Percentiles rank a stretch among this genome's conserved stretches.
These are phyloP conservation scores for Fraxinus velutina DNA, from an alignment of 305 asterid species.

Conservation along the genomic window DNA sequence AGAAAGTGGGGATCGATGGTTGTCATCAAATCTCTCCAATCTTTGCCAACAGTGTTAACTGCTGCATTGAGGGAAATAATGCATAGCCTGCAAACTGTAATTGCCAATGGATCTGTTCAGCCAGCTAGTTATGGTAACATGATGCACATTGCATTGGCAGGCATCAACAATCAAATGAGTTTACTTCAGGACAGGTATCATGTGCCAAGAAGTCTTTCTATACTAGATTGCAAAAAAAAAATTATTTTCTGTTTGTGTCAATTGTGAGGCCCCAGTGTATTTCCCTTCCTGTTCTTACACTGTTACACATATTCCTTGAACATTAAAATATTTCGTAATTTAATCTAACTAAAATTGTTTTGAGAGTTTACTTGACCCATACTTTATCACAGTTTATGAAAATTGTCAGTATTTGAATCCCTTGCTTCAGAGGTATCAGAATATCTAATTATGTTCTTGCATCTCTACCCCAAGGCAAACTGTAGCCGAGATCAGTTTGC, in stretches of 20 bases:
- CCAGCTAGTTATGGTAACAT: conserved; percentile 59
- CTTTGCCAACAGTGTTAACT: conserved; percentile 71
- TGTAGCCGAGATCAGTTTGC: not conserved
- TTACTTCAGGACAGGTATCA: conserved; percentile 89
- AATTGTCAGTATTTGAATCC: not conserved
- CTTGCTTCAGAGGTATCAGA: conserved; percentile 7
- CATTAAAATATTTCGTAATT: not conserved
- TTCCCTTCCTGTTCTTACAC: not conserved
- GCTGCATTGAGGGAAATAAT: conserved; percentile 84
- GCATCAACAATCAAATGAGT: conserved; percentile 95
- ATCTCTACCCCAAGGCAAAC: not conserved
- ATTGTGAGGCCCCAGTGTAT: not conserved
- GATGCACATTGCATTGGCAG: conserved; percentile 97
- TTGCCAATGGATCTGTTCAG: conserved; percentile 33
- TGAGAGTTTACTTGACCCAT: not conserved
- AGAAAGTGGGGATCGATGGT: conserved; percentile 98
- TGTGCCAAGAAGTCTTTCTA: not conserved
- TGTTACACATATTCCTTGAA: not conserved
- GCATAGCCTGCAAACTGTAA: conserved; percentile 39
- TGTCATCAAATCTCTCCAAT: conserved; percentile 82
- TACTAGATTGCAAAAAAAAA: not conserved
- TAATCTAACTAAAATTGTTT: not conserved
- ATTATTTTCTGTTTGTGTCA: not conserved
- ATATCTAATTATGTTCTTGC: not conserved
- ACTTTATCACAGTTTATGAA: not conserved